Evolutionary conservation across 106 monocot species (phyloP), one percentile per base, ranked within the genome.

Genomic region (Apostasia shenzhenica): DNA sequence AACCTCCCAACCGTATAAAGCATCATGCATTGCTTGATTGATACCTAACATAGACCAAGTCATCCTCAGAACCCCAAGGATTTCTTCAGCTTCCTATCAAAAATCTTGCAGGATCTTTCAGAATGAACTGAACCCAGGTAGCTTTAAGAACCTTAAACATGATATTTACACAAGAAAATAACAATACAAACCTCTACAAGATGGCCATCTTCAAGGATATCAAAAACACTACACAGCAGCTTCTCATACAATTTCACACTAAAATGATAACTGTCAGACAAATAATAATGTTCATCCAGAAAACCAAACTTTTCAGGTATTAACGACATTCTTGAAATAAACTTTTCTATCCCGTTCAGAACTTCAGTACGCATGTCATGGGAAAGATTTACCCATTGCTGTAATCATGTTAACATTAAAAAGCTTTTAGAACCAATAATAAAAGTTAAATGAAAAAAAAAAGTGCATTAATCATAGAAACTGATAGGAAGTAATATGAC

Each of bases 181-280:
- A 60, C 66, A 58, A 37, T 54, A 59, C 45, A 70, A 66, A 91
- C 91, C 91, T 87, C 81, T 54, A 91, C 14, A 60, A 91, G 69
- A 49, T 84, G 76, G 40, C 84, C 84, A 72, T 91, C 91, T 82
- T 91, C 91, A 51, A 91, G 84, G 62, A 91, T 69, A 80, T 91
- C 91, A 84, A 91, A 91, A 76, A 91, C 68, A 78, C 75, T 84
- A 67, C 41, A 62, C 63, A 91, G 87, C 42, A 91, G 71, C 55
- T 82, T 91, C 79, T 79, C 77, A 75, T 91, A 91, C 63, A 91
- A 41, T 45, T 59, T 84, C 47, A 91, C 53, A 68, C 84, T 82
- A 50, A 84, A 82, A 71, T 74, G 77, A 55, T 82, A 91, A 61
- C 75, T 82, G 9, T 56, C 66, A 38, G 77, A 80, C 87, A 86